Evolutionary conservation across 257 asterid species (phyloP).

Genomic region (Gentiana dahurica): DNA sequence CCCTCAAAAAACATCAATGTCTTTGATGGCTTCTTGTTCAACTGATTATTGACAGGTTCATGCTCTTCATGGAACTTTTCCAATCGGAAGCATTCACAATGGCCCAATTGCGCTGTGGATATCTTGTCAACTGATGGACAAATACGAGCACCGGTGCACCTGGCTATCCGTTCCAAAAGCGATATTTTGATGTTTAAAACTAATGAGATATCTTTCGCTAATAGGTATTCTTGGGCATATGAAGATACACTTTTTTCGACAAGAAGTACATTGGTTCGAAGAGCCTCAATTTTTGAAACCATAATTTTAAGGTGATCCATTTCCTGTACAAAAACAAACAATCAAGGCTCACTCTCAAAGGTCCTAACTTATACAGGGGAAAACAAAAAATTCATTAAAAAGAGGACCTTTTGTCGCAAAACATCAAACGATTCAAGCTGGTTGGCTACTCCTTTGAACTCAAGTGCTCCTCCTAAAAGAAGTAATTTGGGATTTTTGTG

Average conservation of each 20-base stretch:
- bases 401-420: conserved; percentile 66
- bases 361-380: conserved; percentile 8
- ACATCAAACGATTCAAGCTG: conserved; percentile 88
- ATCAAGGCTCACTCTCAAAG: conserved; percentile 9
- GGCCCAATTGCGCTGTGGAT: conserved; percentile 62
- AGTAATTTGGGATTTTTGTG: conserved; percentile 78
- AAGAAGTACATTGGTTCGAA: conserved; percentile 80
- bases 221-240: conserved; percentile 70
- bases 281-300: conserved; percentile 81
- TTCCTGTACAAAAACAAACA: conserved; percentile 42
- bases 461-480: conserved; percentile 87
- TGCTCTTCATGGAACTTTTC: conserved; percentile 73
- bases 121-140: conserved; percentile 75
- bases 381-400: conserved; percentile 2
- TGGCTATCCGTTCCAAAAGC: conserved; percentile 72
- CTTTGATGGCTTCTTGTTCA: conserved; percentile 64
- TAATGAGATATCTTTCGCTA: conserved; percentile 84
- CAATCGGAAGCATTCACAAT: conserved; percentile 77
- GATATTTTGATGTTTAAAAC: conserved; percentile 77
- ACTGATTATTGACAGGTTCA: conserved; percentile 58
- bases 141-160: conserved; percentile 81
- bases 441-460: conserved; percentile 76
- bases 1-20: conserved; percentile 96
- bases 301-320: conserved; percentile 69
- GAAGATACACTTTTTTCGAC: conserved; percentile 94